Evolutionary conservation across 2,329 filamentous ascomycete species (phyloP), one percentile per base, ranked within the genome.

Genomic region (Cephalotrichum gorgonifer): DNA sequence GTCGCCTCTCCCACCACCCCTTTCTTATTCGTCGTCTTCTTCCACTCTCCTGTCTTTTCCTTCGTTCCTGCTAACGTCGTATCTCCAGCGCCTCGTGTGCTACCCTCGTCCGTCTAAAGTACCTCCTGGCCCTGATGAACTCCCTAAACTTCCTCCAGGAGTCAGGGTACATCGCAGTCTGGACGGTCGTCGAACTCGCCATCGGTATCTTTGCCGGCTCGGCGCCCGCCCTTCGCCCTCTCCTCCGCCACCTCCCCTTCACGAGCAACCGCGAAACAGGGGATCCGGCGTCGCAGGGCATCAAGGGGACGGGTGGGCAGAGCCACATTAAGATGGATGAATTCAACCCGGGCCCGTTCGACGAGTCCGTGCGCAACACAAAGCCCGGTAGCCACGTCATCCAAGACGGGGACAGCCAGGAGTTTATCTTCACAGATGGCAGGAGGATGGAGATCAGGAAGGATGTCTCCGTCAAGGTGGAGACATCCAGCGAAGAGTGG

Each of bases 181-280:
- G 44, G 49, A 51, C 49, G 3, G 49, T 51, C 4, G 33, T 51
- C 30, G 49, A 51, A 23, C 39, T 51, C 6, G 44, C 14, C 11
- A 51, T 51, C n/a, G 49, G 44, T 2, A 48, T 51, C 9, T 48
- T 51, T 30, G 49, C 49, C 5, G 44, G 49, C 17, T 51, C 49
- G 12, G 45, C 39, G 6, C 45, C 49, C 2, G 49, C 49, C 9
- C 15, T 51, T 12, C 45, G 49, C 20, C 49, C 44, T 15, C 39
- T 51, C 11, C 27, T 51, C 4, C 26, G 35, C n/a, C 38, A 44
- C n/a, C 15, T 51, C 26, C 49, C 44, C 14, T 51, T 51, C 23
- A 8, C 44, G 8, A 38, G 15, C n/a, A 27, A 25, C 7, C 7
- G 28, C 28, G 28, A 31, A 7, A 8, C 28, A n/a, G n/a, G n/a